Percentiles rank a stretch among this genome's conserved stretches.
Evolutionary conservation across 2,329 filamentous ascomycete genomes (phyloP).

Genomic region (Thermothelomyces thermophilus): DNA sequence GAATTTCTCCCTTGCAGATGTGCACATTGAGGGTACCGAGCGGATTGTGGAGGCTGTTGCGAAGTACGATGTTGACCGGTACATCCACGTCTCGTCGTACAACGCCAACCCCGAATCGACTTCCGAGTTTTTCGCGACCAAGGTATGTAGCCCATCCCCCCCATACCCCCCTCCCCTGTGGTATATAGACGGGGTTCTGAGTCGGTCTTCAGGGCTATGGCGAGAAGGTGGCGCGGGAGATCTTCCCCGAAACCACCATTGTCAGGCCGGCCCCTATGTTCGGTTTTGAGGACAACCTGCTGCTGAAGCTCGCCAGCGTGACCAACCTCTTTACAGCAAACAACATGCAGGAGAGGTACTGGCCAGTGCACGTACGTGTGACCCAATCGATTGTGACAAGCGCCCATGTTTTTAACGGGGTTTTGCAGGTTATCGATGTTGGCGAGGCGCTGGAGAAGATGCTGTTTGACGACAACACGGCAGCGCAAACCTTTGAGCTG

Average conservation of each 20-base stretch:
- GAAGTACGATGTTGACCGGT: slow-evolving; percentile 97
- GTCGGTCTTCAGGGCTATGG: slow-evolving; percentile 53
- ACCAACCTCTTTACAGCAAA: slow-evolving; percentile 85
- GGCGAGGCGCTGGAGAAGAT: slow-evolving; percentile 84
- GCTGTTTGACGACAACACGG: slow-evolving; percentile 84
- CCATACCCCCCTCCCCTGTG: too few relatives aligned
- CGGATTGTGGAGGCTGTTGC: slow-evolving; percentile 90
- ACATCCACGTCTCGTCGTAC: slow-evolving; percentile 93
- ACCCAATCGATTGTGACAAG: background rate
- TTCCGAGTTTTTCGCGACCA: slow-evolving; percentile 87
- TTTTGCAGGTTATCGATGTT: slow-evolving; percentile 73
- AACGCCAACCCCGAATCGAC: slow-evolving; percentile 74
- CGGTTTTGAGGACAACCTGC: slow-evolving; percentile 87
- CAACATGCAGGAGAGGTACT: slow-evolving; percentile 84
- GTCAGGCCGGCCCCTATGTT: slow-evolving; percentile 91
- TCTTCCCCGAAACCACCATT: slow-evolving; percentile 96
- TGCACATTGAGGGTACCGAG: slow-evolving; percentile 86
- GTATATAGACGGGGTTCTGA: slow-evolving; percentile 17
- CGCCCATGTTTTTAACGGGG: slow-evolving; percentile 1
- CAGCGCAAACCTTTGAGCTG: slow-evolving; percentile 85
- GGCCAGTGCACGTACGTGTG: slow-evolving; percentile 73
- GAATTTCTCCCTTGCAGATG: slow-evolving; percentile 90
- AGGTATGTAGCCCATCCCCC: slow-evolving; percentile 44
- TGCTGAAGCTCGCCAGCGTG: slow-evolving; percentile 74
- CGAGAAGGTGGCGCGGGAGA: slow-evolving; percentile 75